Percentiles rank a stretch among this genome's conserved stretches.
These are phyloP conservation scores for Penicillium sumatraense DNA, from an alignment of 2,329 filamentous ascomycete species.

Conservation along the genomic window DNA sequence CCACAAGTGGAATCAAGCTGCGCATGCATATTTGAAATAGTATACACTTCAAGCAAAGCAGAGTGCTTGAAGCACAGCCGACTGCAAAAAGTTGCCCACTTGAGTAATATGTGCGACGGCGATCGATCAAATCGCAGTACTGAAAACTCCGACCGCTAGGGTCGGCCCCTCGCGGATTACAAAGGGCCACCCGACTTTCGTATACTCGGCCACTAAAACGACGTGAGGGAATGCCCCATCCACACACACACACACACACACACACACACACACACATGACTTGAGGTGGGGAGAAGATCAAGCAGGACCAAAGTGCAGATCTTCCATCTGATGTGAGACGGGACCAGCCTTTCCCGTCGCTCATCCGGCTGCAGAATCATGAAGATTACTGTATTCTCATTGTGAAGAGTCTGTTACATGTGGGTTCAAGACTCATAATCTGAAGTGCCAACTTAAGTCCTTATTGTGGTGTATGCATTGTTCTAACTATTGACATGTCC, in stretches of 20 bases:
- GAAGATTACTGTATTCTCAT: neutral
- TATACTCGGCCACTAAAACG: neutral
- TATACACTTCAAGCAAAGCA: neutral
- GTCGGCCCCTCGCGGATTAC: neutral
- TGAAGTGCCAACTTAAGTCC: neutral
- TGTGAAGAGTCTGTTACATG: neutral
- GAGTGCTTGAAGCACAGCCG: neutral
- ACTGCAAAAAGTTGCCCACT: neutral
- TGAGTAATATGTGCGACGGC: neutral
- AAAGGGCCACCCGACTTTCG: neutral
- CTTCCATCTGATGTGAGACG: conserved; percentile 11
- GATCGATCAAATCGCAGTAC: neutral
- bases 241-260: too few relatives aligned
- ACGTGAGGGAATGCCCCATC: neutral
- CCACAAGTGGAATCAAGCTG: neutral
- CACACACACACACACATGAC: neutral
- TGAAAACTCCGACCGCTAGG: neutral
- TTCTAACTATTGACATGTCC: too few relatives aligned
- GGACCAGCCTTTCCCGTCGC: conserved; percentile 1
- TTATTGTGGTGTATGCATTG: too few relatives aligned
- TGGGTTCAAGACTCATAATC: too few relatives aligned
- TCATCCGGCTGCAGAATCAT: neutral
- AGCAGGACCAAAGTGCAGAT: neutral
- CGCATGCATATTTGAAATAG: neutral
- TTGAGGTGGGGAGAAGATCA: neutral